A percentile compares a stretch with the other conserved stretches of the same genome.
Conservation (phyloP, 2,329 filamentous ascomycete species). For the Beauveria varroae region DNA sequence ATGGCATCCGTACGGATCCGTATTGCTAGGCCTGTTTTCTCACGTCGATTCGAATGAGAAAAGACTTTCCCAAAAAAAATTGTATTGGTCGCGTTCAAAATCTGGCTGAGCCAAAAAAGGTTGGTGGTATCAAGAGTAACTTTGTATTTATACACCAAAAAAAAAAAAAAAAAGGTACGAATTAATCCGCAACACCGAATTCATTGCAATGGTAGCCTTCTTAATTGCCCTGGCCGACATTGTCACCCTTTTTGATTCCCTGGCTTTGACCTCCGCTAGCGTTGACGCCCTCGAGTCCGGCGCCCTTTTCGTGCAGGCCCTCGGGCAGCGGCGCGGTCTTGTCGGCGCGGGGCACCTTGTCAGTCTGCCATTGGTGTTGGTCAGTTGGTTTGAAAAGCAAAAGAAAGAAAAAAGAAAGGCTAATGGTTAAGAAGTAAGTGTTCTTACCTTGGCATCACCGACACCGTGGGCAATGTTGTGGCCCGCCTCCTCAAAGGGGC, state of each 20-base stretch:
- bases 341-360: conserved; percentile 37
- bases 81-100: too few relatives aligned
- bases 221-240: conserved; percentile 32
- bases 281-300: conserved; percentile 29
- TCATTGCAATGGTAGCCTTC: neutral
- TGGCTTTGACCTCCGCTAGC: conserved; percentile 39
- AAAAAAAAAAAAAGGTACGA: neutral
- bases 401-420: too few relatives aligned
- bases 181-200: neutral
- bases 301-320: conserved; percentile 31
- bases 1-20: too few relatives aligned
- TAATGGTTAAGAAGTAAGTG: neutral
- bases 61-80: neutral
- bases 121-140: too few relatives aligned
- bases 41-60: neutral
- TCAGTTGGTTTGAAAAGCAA: neutral
- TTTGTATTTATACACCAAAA: neutral
- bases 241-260: conserved; percentile 31
- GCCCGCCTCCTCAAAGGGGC: conserved; percentile 30
- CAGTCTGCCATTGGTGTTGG: conserved; percentile 16
- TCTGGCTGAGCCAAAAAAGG: too few relatives aligned
- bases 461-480: conserved; percentile 39
- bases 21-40: neutral
- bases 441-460: conserved; percentile 30
- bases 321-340: conserved; percentile 43